Conservation (phyloP, 306 rosid genomes). For the Quillaja saponaria region DNA sequence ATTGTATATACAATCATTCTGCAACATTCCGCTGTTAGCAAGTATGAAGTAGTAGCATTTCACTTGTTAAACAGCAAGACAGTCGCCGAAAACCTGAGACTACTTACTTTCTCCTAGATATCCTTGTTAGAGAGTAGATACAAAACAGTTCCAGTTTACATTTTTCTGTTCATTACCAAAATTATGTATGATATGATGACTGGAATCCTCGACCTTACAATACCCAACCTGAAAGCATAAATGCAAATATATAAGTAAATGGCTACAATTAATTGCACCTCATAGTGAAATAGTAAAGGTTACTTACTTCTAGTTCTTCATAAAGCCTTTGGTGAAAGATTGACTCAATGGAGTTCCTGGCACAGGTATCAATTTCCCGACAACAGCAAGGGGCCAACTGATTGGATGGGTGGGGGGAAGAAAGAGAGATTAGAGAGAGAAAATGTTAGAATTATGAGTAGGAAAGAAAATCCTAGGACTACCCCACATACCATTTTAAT, state of each 20-base stretch:
- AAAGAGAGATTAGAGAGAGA: constrained; percentile 14
- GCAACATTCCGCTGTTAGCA: constrained; percentile 2
- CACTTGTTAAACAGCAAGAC: constrained; percentile 5
- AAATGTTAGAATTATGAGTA: background rate
- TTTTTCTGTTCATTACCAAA: background rate
- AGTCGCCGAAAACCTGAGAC: no score
- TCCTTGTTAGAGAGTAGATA: constrained; percentile 14
- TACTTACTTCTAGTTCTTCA: constrained; percentile 22
- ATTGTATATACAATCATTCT: constrained; percentile 10
- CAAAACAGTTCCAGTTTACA: constrained; percentile 7
- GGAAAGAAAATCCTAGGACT: background rate
- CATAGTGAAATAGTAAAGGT: no score
- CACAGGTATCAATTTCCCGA: constrained; percentile 79
- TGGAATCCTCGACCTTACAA: background rate
- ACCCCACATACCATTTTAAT: no score
- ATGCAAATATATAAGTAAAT: no score
- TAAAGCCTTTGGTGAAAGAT: constrained; percentile 17
- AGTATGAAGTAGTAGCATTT: constrained; percentile 2
- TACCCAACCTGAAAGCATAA: background rate
- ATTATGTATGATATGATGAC: background rate
- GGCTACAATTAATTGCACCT: no score
- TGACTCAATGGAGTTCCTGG: constrained; percentile 36
- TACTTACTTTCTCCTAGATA: background rate
- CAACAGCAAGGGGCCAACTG: constrained; percentile 93
- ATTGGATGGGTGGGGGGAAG: constrained; percentile 1